Evolutionary conservation across 805 yeast genomes (phyloP), one percentile per base, ranked within the genome.

Genomic region (Candida tammaniensis): DNA sequence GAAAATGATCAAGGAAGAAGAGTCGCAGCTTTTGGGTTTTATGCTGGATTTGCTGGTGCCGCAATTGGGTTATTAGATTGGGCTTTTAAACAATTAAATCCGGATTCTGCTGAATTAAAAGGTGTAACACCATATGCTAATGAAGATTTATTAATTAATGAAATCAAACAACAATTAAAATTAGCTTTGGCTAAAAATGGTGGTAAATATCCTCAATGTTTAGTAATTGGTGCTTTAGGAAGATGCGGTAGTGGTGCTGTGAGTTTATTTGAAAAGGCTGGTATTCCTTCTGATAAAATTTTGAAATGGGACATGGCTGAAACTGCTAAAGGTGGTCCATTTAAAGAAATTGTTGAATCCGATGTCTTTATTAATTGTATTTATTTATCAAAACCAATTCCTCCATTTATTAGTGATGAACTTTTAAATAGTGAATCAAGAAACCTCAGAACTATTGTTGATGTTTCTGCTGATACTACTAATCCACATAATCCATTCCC

Each of bases 21-120:
- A 67, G 99, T 93, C 18, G 99, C 99, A 28, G 98, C 98, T 7
- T 93, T 93, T 58, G 99, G 99, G n/a, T 93, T 78, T 72, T 91
- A 91, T 61, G 98, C 99, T 28, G 99, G 99, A n/a, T 93, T 93
- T 59, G 98, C 98, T 5, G 99, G 99, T 54, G 98, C 99, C 22
- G 99, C 98, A 21, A 66, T 93, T 36, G 98, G 98, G 52, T 72
- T 91, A 33, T 78, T 78, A 59, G 95, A 88, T 62, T 93, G 98
- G 96, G 84, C 95, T 32, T 82, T 84, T 68, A 91, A 91, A 63
- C 91, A 86, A 61, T 63, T 79, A 24, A 82, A 85, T 58, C 40
- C 73, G 7, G 86, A 80, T 52, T 54, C 67, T 36, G 77, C 80
- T 57, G 79, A 86, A 45, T 70, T 93, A 48, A 85, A 86, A 24